Evolutionary conservation across 495 filamentous ascomycete species (phyloP).

Genomic region (Letharia lupina): DNA sequence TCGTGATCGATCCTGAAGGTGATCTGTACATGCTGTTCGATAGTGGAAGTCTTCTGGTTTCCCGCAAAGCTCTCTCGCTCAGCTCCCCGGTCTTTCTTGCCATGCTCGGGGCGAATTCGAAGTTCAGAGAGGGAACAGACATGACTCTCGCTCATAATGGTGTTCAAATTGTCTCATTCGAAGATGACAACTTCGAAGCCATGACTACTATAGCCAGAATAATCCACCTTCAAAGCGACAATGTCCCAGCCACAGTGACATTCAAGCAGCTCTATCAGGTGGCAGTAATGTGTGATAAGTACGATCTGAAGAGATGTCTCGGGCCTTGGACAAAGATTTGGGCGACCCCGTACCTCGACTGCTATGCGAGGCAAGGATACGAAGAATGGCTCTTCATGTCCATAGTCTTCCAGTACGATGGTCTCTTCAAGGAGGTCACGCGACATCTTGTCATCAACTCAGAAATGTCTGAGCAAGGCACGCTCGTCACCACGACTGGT

Average conservation of each 20-base stretch:
- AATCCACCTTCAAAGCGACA: conserved; percentile 8
- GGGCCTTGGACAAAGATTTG: not conserved
- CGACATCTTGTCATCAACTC: conserved; percentile 5
- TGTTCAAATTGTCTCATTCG: not conserved
- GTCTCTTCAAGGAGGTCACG: conserved; percentile 4
- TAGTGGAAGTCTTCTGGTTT: not conserved
- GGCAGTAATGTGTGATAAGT: conserved; percentile 8
- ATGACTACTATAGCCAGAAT: conserved; percentile 6
- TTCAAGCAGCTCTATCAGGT: conserved; percentile 11
- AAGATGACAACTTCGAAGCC: conserved; percentile 6
- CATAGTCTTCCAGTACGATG: not conserved
- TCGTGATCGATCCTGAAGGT: conserved; percentile 7
- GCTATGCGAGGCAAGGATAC: not conserved
- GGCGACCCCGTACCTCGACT: conserved; percentile 1
- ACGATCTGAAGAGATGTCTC: conserved; percentile 14
- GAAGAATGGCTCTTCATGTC: conserved; percentile 11
- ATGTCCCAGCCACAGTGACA: not conserved
- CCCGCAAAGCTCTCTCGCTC: not conserved
- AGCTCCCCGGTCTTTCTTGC: not conserved
- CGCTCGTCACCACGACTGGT: not conserved
- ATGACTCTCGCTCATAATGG: not conserved
- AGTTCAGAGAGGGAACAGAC: conserved; percentile 6
- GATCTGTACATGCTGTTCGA: conserved; percentile 4
- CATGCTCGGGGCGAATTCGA: conserved; percentile 1
- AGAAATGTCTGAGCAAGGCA: not conserved